phyloP scores from a whole-genome alignment of 139 green algal species.

The Monoraphidium neglectum region DNA sequence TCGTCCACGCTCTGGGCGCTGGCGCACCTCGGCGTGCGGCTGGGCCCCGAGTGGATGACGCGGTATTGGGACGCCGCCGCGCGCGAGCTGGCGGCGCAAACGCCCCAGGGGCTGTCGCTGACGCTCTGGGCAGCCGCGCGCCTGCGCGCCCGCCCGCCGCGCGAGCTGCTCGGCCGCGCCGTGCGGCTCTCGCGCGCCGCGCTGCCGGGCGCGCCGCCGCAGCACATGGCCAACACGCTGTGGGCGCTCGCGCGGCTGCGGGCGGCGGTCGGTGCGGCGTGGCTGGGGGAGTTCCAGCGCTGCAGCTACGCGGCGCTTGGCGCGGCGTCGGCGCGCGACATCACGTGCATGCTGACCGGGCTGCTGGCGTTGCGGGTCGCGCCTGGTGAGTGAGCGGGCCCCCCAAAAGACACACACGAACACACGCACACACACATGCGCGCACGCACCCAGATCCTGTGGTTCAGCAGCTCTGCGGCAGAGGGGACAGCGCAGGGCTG shows the following conservation, averaged over 20 bases:
- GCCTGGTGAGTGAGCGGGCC: not conserved
- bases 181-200: not conserved
- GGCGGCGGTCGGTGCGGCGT: not conserved
- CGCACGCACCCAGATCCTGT: not conserved
- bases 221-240: constrained; percentile 13
- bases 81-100: not conserved
- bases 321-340: not conserved
- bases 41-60: not conserved
- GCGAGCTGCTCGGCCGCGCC: not conserved
- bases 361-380: not conserved
- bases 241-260: constrained; percentile 25
- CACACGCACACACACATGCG: too few species aligned
- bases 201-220: not conserved
- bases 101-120: constrained; percentile 11
- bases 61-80: not conserved
- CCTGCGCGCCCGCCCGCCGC: not conserved
- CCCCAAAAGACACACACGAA: too few species aligned
- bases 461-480: not conserved
- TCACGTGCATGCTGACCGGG: constrained; percentile 13
- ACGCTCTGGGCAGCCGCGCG: not conserved
- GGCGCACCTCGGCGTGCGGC: not conserved
- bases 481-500: constrained; percentile 12
- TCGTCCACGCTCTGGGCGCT: not conserved
- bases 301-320: not conserved
- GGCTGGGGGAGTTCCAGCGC: constrained; percentile 9